A percentile compares a stretch with the other conserved stretches of the same genome.
phyloP scores from a whole-genome alignment of 164 flowering plant species.

The Berberis vulgaris region DNA sequence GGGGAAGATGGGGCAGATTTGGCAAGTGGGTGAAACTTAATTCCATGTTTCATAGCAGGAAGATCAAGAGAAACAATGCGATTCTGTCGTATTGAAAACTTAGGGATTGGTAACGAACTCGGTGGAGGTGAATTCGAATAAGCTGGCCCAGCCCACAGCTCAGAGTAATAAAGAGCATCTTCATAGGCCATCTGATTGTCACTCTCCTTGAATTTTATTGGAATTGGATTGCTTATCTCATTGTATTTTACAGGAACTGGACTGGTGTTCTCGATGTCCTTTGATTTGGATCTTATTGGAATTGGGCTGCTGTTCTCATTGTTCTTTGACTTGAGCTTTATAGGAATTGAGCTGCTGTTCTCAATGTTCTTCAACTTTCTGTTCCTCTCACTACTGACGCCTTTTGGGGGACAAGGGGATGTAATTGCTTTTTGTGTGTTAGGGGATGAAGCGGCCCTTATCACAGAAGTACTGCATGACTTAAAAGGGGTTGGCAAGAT shows the following conservation, averaged over 20 bases:
- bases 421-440: conserved; percentile 18
- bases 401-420: background rate
- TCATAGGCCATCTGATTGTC: conserved; percentile 11
- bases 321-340: conserved; percentile 13
- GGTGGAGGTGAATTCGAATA: conserved; percentile 95
- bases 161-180: conserved; percentile 30
- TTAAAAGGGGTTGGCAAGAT: conserved; percentile 47
- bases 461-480: conserved; percentile 15
- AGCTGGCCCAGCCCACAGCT: conserved; percentile 72
- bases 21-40: conserved; percentile 32
- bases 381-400: conserved; percentile 9
- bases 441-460: conserved; percentile 18
- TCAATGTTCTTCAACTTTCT: conserved; percentile 3
- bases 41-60: conserved; percentile 24
- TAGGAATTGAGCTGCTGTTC: conserved; percentile 33
- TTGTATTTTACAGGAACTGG: conserved; percentile 26
- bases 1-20: conserved; percentile 89
- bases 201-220: conserved; percentile 18
- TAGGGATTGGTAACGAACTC: conserved; percentile 90
- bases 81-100: conserved; percentile 55
- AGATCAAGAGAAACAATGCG: conserved; percentile 70
- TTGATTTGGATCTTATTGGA: conserved; percentile 15
- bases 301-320: conserved; percentile 25
- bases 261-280: conserved; percentile 14
- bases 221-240: conserved; percentile 27